Percentiles rank a stretch among this genome's conserved stretches.
Conservation (phyloP, 1,284 basidiomycete genomes). For the Rhodofomes roseus region DNA sequence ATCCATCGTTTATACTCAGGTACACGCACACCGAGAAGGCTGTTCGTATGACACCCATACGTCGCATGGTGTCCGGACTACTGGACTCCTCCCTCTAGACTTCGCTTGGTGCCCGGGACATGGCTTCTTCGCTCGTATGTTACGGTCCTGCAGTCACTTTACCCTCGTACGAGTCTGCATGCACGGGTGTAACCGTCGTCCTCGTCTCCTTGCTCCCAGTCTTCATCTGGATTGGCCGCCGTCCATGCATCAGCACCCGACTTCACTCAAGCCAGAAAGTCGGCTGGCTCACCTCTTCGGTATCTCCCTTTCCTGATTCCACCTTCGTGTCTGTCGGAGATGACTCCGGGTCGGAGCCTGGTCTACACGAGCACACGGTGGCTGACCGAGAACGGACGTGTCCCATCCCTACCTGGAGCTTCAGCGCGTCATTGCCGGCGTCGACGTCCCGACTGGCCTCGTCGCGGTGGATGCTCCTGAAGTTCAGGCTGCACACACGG, state of each 20-base stretch:
- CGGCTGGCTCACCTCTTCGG: neutral
- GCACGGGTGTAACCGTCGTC: neutral
- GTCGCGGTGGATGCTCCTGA: neutral
- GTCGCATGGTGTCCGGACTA: no score
- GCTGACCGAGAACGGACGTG: neutral
- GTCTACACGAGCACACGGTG: neutral
- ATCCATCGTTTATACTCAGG: no score
- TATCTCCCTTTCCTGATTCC: neutral
- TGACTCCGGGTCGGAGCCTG: neutral
- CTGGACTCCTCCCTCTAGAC: no score
- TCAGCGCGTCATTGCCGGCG: neutral
- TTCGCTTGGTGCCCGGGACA: neutral
- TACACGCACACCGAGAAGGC: no score
- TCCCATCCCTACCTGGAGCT: neutral
- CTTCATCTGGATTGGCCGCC: neutral
- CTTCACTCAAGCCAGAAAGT: neutral
- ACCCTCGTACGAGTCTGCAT: neutral
- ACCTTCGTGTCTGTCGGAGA: neutral
- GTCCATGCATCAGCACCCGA: neutral
- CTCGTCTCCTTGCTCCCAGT: neutral
- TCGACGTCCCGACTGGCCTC: neutral
- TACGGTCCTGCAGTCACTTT: neutral
- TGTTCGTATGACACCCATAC: no score
- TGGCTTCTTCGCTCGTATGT: neutral
- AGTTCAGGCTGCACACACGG: neutral